Evolutionary conservation across 805 yeast species (phyloP).

Genomic region (Sugiyamaella qingdaonensis): DNA sequence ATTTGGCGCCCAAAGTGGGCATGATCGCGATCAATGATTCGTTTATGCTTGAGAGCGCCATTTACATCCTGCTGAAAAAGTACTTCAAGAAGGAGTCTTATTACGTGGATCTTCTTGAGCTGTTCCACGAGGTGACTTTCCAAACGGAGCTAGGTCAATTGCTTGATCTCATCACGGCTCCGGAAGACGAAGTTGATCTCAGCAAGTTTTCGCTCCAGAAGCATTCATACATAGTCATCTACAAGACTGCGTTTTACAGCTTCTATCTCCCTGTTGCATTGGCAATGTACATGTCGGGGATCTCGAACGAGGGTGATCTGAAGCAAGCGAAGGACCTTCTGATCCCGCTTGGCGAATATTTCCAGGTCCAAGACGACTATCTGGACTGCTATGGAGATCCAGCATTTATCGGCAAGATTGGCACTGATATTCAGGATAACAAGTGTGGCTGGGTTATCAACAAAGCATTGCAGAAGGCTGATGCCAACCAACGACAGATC

Average conservation of each 20-base stretch:
- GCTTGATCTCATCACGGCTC: conserved; percentile 93
- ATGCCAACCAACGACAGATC: conserved; percentile 73
- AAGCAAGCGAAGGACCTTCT: conserved; percentile 83
- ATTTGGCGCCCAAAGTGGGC: conserved; percentile 68
- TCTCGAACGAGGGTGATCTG: conserved; percentile 64
- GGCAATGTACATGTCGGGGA: conserved; percentile 90
- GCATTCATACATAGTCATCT: conserved; percentile 92
- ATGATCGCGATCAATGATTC: conserved; percentile 97
- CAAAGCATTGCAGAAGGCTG: conserved; percentile 77
- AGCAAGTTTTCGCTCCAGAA: conserved; percentile 79
- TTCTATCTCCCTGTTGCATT: conserved; percentile 96
- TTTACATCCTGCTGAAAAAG: conserved; percentile 82
- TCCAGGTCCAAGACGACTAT: conserved; percentile 97
- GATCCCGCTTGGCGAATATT: conserved; percentile 95
- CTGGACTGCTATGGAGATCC: conserved; percentile 97
- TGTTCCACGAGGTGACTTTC: conserved; percentile 96
- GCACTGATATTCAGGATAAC: conserved; percentile 97
- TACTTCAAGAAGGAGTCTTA: conserved; percentile 78
- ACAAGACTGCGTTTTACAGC: conserved; percentile 95
- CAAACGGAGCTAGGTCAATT: conserved; percentile 97
- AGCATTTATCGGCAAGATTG: conserved; percentile 95
- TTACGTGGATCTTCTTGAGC: conserved; percentile 85
- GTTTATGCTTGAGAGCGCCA: conserved; percentile 93
- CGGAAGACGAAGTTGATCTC: conserved; percentile 90
- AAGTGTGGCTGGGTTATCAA: conserved; percentile 98